phyloP scores from a whole-genome alignment of 2,329 filamentous ascomycete genomes.

The Colletotrichum magnum region DNA sequence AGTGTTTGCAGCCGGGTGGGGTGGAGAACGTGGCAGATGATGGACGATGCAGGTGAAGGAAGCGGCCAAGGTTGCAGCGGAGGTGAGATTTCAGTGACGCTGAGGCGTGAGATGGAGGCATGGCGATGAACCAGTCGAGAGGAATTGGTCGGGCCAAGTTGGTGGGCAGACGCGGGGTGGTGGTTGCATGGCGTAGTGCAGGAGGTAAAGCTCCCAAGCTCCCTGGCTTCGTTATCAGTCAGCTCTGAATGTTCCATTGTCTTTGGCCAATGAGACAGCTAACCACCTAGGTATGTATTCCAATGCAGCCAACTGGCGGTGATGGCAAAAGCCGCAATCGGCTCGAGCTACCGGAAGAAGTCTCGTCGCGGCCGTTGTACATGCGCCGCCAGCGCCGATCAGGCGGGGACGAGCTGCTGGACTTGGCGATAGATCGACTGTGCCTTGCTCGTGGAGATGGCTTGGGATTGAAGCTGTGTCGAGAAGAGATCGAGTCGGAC shows the following conservation, averaged over 20 bases:
- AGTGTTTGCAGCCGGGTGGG: constrained; percentile 23
- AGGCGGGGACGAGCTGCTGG: constrained; percentile 5
- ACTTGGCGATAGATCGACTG: neutral
- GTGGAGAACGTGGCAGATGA: constrained; percentile 25
- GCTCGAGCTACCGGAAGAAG: constrained; percentile 22
- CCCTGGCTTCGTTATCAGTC: constrained; percentile 19
- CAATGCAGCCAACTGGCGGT: neutral
- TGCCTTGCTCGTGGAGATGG: neutral
- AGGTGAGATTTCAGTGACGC: neutral
- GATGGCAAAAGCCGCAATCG: constrained; percentile 27
- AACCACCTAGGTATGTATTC: neutral
- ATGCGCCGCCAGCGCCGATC: constrained; percentile 25
- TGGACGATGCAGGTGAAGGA: neutral
- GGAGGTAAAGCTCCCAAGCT: neutral
- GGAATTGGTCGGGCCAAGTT: neutral
- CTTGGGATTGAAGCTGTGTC: neutral
- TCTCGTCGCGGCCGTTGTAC: constrained; percentile 22
- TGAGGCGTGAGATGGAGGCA: constrained; percentile 8
- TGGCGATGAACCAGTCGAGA: neutral
- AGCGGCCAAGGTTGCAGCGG: neutral
- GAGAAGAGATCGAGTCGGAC: neutral
- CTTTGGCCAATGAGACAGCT: constrained; percentile 12
- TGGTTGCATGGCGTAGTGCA: neutral
- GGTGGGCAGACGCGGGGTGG: constrained; percentile 11
- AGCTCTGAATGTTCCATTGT: neutral